Conservation (phyloP, 1,284 basidiomycete genomes). For the Quambalaria eucalypti region DNA sequence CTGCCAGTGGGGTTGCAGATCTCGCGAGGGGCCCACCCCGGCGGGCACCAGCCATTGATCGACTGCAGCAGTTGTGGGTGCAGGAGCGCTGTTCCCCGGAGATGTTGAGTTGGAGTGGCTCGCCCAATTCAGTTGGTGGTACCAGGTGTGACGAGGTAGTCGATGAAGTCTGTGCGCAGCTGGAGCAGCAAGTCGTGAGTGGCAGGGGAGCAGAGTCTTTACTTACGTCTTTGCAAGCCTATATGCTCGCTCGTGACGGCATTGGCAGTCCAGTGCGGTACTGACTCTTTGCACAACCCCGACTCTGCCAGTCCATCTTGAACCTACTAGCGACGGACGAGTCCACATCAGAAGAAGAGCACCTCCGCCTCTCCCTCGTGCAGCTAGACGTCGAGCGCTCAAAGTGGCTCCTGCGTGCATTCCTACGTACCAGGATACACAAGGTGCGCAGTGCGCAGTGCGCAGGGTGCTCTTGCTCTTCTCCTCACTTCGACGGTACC, state of each 20-base stretch:
- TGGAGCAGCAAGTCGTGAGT: slow-evolving; percentile 11
- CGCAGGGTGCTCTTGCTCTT: no score
- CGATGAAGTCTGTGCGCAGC: slow-evolving; percentile 8
- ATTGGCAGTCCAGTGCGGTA: no score
- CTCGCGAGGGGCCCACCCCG: neutral
- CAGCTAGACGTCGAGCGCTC: slow-evolving; percentile 40
- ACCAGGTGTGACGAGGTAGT: slow-evolving; percentile 1
- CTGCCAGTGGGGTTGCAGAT: no score
- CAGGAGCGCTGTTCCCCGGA: slow-evolving; percentile 4
- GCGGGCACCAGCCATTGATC: neutral
- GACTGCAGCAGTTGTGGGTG: slow-evolving; percentile 3
- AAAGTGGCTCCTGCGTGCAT: slow-evolving; percentile 36
- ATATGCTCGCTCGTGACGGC: neutral
- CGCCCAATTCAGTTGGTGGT: neutral
- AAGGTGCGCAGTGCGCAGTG: no score
- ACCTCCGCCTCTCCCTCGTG: slow-evolving; percentile 38
- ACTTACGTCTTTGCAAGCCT: neutral
- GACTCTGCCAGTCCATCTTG: slow-evolving; percentile 6
- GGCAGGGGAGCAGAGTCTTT: neutral
- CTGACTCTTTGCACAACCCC: neutral
- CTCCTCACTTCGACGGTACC: neutral
- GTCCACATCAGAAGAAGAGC: slow-evolving; percentile 34
- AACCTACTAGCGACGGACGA: slow-evolving; percentile 4
- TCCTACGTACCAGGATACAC: slow-evolving; percentile 23
- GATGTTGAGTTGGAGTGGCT: slow-evolving; percentile 3